Evolutionary conservation across 106 monocot species (phyloP).

Genomic region (Apostasia ramifera): DNA sequence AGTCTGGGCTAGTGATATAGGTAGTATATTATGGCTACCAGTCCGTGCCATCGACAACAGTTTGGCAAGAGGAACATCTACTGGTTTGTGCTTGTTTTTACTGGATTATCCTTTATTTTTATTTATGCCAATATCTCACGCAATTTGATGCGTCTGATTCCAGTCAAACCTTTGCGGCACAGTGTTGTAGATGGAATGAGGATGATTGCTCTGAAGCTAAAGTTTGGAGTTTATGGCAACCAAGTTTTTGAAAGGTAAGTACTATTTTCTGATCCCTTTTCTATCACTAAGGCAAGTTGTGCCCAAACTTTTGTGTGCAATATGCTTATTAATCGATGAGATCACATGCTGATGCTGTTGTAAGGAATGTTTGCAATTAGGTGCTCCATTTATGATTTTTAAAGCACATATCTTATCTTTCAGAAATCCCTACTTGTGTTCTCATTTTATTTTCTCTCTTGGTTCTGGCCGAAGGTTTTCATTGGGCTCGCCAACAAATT

Average conservation of each 20-base stretch:
- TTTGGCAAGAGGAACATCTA: slow-evolving; percentile 65
- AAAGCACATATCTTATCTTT: no score
- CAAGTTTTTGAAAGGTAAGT: slow-evolving; percentile 89
- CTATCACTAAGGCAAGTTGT: no score
- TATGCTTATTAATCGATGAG: no score
- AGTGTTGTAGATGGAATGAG: slow-evolving; percentile 97
- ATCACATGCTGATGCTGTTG: no score
- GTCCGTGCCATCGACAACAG: slow-evolving; percentile 78
- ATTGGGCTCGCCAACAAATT: no score
- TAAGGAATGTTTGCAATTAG: no score
- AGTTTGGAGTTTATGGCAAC: slow-evolving; percentile 82
- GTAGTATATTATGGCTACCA: slow-evolving; percentile 81
- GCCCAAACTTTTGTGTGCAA: no score
- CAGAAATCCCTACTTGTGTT: no score
- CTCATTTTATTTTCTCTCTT: no score
- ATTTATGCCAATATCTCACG: not conserved
- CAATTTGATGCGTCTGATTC: slow-evolving; percentile 3
- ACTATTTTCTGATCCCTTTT: not conserved
- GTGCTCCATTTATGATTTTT: no score
- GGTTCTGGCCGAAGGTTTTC: no score
- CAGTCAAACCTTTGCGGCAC: slow-evolving; percentile 56
- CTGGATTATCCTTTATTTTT: slow-evolving; percentile 1
- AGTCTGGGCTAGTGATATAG: slow-evolving; percentile 79
- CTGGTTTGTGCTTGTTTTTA: slow-evolving; percentile 39
- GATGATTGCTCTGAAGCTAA: slow-evolving; percentile 90